phyloP scores from a whole-genome alignment of 495 filamentous ascomycete genomes.

The Umbilicaria muhlenbergii region DNA sequence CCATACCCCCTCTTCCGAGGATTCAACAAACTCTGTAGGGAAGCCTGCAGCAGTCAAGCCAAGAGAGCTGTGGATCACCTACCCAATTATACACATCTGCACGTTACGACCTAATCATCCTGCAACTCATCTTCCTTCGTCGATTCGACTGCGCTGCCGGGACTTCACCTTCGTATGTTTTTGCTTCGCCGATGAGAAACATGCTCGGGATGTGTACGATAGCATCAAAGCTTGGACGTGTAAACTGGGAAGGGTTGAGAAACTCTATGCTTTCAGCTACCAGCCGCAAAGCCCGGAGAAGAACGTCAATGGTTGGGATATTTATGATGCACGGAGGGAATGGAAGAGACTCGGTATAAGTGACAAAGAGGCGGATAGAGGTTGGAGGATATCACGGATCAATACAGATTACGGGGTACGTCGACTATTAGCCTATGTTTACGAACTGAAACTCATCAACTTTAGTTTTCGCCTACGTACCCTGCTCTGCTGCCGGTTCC shows the following conservation, averaged over 20 bases:
- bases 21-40: slow-evolving; percentile 1
- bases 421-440: slow-evolving; percentile 1
- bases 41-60: slow-evolving; percentile 29
- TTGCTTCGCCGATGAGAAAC: slow-evolving; percentile 60
- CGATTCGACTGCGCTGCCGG: slow-evolving; percentile 75
- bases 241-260: slow-evolving; percentile 68
- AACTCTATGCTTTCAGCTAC: slow-evolving; percentile 83
- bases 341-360: slow-evolving; percentile 69
- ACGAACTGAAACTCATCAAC: not conserved
- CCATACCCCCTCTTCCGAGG: slow-evolving; percentile 25
- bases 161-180: slow-evolving; percentile 91
- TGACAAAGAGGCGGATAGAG: slow-evolving; percentile 52
- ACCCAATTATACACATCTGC: slow-evolving; percentile 73
- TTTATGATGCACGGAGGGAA: slow-evolving; percentile 78
- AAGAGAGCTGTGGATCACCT: slow-evolving; percentile 85
- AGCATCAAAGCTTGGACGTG: slow-evolving; percentile 73
- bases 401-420: slow-evolving; percentile 66
- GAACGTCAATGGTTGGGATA: slow-evolving; percentile 62
- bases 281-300: slow-evolving; percentile 57
- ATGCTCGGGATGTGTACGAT: slow-evolving; percentile 77
- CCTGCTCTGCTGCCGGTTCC: slow-evolving; percentile 74
- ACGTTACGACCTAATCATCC: slow-evolving; percentile 55
- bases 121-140: slow-evolving; percentile 54
- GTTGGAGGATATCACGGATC: slow-evolving; percentile 84
- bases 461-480: slow-evolving; percentile 87